Base-by-base conservation (phyloP, 371 early-diverging fungal genomes). In the Batkoa obscura region DNA sequence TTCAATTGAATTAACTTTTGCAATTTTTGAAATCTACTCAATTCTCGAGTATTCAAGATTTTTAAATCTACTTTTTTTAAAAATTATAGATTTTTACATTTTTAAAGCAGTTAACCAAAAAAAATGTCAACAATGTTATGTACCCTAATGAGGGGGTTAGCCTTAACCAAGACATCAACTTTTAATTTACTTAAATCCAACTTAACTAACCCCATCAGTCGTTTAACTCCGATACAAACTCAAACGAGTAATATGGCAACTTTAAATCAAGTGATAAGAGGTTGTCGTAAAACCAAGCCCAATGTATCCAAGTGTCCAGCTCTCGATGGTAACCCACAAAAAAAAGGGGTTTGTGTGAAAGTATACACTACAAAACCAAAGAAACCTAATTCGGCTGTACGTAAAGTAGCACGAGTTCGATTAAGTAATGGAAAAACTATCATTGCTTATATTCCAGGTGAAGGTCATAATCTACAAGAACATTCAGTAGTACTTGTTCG, bases 391-490 rank as follows among this genome's bases (percentile, higher is more conserved):
- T 89, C 90, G 57, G 92, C 92, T 56, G 78, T 78, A 60, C 81
- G 92, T 60, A 87, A 88, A 62, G 88, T 88, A 38, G 83, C 84
- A 33, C 75, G 84, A 65, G 90, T 91, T 48, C 76, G 82, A 62
- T 68, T 91, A 61, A 81, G 87, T 35, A 86, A 90, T 58, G 92
- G 92, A 42, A 88, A 87, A 66, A 73, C 77, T 12, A 76, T 95
- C 17, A 80, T 85, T 54, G 90, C 90, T 17, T 95, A 96, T 71
- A 94, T 96, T 69, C 94, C 93, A 13, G 97, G 97, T 60, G 97
- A 96, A 70, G 95, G 95, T 15, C 97, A 96, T 70, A 93, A 90
- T 63, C 69, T 94, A 64, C 95, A 95, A 74, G 97, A 96, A 66
- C 95, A 96, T 68, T 84, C 85, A 12, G 94, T 94, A 30, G 97